Evolutionary conservation across 352 stramenopile species (phyloP), one percentile per base, ranked within the genome.

Genomic region (Globisporangium lucens): DNA sequence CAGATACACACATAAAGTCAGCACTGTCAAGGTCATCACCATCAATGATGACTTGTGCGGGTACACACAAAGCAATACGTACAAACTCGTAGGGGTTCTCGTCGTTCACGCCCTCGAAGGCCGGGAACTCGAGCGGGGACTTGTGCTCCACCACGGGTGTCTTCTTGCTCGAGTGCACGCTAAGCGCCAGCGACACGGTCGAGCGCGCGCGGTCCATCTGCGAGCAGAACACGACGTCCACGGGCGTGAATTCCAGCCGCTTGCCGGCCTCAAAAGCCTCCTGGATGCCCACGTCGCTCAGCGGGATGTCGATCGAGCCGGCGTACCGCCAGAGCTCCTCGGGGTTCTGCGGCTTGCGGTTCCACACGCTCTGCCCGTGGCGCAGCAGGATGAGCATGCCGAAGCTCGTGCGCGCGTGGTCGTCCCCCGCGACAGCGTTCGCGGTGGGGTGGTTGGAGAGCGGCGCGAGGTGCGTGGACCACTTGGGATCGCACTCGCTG

Each of bases 361-460:
- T 94, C 87, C 87, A 94, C 60, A 94, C 83, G 68, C 84, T 93
- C 70, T 94, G 87, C 9, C 87, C 87, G 70, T 94, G 87, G n/a
- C 87, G 87, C 59, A 94, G 70, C 57, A 94, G 64, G 57, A 94
- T 91, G 53, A 94, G 82, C 69, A 81, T 90, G 20, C 86, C 86
- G 47, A 89, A 87, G 72, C 82, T 90, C 35, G 73, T 79, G 59
- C 82, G 79, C 27, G 74, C 38, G 12, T 73, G 74, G 29, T 81
- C 66, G 15, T 61, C 66, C 6, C 58, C 47, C 9, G 29, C 69
- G 9, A 70, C 66, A 12, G 43, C 56, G 63, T 8, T 27, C 3
- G 29, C 3, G 4, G 29, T 6, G 36, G 3, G 30, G 8, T 17
- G 47, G 6, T 33, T 43, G 35, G 30, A 55, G 27, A 69, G 67